Conservation (phyloP, 2,329 filamentous ascomycete species). For the Colletotrichum sp. region DNA sequence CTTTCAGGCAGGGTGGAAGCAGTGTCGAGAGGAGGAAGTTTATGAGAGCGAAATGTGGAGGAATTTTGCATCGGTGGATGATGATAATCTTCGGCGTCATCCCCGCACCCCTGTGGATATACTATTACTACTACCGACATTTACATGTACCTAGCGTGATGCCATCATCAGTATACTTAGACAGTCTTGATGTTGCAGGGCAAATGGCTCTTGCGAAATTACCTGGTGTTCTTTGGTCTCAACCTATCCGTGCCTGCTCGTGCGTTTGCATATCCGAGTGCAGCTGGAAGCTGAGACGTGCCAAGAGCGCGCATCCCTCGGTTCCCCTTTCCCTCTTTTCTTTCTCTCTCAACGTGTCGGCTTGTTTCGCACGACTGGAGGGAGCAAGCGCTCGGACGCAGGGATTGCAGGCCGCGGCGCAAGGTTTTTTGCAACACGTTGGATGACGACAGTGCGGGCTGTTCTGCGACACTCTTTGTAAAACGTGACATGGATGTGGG, state of each 20-base stretch:
- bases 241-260: neutral
- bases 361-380: neutral
- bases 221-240: neutral
- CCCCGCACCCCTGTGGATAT: slow-evolving; percentile 20
- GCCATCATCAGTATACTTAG: slow-evolving; percentile 22
- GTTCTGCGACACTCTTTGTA: slow-evolving; percentile 4
- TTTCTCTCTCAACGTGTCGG: neutral
- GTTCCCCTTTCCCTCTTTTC: neutral
- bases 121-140: slow-evolving; percentile 20
- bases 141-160: slow-evolving; percentile 20
- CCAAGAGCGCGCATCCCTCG: neutral
- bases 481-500: slow-evolving; percentile 5
- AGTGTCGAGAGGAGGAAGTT: neutral
- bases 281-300: neutral
- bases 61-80: slow-evolving; percentile 18
- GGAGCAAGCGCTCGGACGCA: neutral
- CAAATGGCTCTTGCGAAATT: slow-evolving; percentile 8
- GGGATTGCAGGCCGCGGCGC: neutral
- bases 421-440: neutral
- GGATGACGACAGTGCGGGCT: neutral
- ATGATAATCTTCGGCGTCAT: slow-evolving; percentile 20
- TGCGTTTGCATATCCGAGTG: neutral
- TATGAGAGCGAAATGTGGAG: neutral
- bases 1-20: neutral
- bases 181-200: slow-evolving; percentile 6